phyloP scores from a whole-genome alignment of 768 basidiomycete species.

The Coprinopsis cinerea region DNA sequence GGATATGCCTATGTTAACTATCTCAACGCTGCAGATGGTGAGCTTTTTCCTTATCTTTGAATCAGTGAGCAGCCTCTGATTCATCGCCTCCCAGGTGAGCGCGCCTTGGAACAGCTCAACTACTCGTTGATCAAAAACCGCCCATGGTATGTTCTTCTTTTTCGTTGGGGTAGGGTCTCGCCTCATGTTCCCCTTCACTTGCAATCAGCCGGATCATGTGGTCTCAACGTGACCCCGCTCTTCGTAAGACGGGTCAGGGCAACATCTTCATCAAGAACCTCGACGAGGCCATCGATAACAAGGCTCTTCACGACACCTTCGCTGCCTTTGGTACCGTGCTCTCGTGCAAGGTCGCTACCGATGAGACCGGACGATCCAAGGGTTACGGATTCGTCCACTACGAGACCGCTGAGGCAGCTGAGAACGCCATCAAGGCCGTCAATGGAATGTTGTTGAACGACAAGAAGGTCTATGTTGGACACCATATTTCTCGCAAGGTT shows the following conservation, averaged over 20 bases:
- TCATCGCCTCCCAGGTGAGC: constrained; percentile 60
- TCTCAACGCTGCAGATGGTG: constrained; percentile 90
- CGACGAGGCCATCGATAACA: constrained; percentile 96
- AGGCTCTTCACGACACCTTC: constrained; percentile 99
- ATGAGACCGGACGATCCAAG: constrained; percentile 91
- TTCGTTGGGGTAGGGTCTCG: constrained; percentile 12
- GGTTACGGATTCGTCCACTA: constrained; percentile 99
- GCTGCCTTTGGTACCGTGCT: constrained; percentile 98
- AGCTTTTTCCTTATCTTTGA: constrained; percentile 19
- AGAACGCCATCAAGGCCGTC: constrained; percentile 94
- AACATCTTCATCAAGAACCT: constrained; percentile 99
- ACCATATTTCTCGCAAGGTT: constrained; percentile 95
- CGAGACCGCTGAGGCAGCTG: constrained; percentile 94
- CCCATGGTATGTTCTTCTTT: constrained; percentile 64
- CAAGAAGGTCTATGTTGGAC: constrained; percentile 98
- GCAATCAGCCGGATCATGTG: constrained; percentile 93
- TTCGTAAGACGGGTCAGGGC: constrained; percentile 98
- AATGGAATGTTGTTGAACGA: constrained; percentile 99
- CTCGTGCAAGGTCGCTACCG: constrained; percentile 98
- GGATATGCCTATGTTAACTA: constrained; percentile 99
- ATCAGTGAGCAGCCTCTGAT: constrained; percentile 4
- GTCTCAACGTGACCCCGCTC: constrained; percentile 99
- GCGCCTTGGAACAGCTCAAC: constrained; percentile 97
- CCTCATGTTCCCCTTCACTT: constrained; percentile 14
- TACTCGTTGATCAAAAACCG: constrained; percentile 98